phyloP scores from a whole-genome alignment of 2,329 filamentous ascomycete species.

The Colletotrichum lindemuthianum region DNA sequence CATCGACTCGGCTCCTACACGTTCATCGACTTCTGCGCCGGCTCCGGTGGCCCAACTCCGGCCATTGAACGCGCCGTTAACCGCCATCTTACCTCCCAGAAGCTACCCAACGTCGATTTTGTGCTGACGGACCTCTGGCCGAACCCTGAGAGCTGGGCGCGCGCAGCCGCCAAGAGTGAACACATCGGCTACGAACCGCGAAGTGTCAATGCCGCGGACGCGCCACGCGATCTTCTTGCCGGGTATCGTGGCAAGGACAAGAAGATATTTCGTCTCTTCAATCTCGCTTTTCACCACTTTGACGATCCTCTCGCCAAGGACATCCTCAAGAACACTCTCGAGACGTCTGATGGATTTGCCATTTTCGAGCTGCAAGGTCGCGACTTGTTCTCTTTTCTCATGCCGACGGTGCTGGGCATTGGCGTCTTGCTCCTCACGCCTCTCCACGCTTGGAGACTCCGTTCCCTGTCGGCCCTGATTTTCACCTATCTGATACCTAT shows the following conservation, averaged over 20 bases:
- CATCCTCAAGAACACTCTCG: conserved; percentile 72
- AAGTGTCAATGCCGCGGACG: conserved; percentile 72
- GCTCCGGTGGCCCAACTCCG: conserved; percentile 76
- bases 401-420: conserved; percentile 62
- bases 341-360: conserved; percentile 73
- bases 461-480: conserved; percentile 65
- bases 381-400: conserved; percentile 62
- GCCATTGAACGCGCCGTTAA: conserved; percentile 71
- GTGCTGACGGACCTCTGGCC: conserved; percentile 75
- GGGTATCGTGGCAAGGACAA: conserved; percentile 46
- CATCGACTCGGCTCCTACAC: conserved; percentile 61
- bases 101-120: conserved; percentile 58
- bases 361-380: conserved; percentile 82
- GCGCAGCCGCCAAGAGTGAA: conserved; percentile 60
- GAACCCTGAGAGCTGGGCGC: conserved; percentile 68
- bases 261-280: conserved; percentile 75
- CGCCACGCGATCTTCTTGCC: conserved; percentile 60
- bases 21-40: conserved; percentile 81
- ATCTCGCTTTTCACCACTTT: conserved; percentile 82
- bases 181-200: conserved; percentile 68
- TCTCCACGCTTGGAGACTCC: conserved; percentile 62
- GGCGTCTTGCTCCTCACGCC: conserved; percentile 63
- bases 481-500: conserved; percentile 75
- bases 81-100: conserved; percentile 44
- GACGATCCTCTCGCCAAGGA: conserved; percentile 68